Evolutionary conservation across 192 early-diverging fungal species (phyloP).

Genomic region (Coemansia sp.): DNA sequence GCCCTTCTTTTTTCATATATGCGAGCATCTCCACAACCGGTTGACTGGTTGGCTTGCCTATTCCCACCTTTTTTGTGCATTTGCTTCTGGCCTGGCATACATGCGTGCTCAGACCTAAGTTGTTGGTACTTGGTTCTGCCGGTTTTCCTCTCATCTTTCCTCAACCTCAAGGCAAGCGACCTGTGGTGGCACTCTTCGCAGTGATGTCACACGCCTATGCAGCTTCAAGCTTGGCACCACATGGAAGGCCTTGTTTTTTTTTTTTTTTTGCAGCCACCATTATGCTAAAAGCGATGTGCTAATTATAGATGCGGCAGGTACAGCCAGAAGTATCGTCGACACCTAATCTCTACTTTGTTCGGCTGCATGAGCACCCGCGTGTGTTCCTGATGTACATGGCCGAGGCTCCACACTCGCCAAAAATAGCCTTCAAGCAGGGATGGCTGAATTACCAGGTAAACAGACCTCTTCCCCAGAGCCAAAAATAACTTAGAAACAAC

Average conservation of each 20-base stretch:
- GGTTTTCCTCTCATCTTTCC: neutral
- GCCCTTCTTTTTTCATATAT: neutral
- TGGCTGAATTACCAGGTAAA: neutral
- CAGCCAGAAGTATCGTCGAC: conserved; percentile 5
- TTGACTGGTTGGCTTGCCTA: neutral
- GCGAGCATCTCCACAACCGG: conserved; percentile 1
- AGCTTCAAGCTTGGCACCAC: conserved; percentile 6
- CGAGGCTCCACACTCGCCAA: neutral
- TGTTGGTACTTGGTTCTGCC: neutral
- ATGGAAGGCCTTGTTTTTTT: neutral
- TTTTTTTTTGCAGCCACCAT: neutral
- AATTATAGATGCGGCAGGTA: conserved; percentile 10
- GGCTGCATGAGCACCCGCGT: neutral
- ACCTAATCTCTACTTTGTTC: neutral
- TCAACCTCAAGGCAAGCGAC: neutral
- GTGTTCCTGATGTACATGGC: neutral
- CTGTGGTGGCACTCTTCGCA: neutral
- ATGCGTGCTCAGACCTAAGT: neutral
- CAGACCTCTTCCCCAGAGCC: neutral
- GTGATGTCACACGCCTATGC: neutral
- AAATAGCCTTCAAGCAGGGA: conserved; percentile 8
- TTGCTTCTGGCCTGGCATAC: neutral
- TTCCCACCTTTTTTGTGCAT: neutral
- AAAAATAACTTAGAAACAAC: neutral
- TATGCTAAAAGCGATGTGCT: neutral